A percentile compares a stretch with the other conserved stretches of the same genome.
Evolutionary conservation across 495 filamentous ascomycete genomes (phyloP).

Genomic region (Cercophora scortea): DNA sequence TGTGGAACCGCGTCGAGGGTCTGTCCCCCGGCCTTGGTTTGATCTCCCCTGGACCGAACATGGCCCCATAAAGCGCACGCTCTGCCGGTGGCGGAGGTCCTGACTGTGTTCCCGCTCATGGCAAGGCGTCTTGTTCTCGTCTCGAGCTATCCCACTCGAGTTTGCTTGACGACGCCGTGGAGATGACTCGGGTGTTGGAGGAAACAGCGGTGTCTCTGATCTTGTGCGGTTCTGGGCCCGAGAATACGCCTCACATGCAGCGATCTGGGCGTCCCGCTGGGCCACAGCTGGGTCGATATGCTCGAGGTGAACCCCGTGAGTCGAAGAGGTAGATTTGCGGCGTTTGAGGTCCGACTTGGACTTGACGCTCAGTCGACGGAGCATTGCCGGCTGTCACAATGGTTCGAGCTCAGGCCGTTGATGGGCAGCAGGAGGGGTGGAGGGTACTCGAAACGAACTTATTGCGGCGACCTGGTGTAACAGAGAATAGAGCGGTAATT

Average conservation of each 20-base stretch:
- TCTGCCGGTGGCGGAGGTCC: constrained; percentile 37
- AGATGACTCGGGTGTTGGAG: constrained; percentile 18
- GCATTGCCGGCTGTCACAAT: constrained; percentile 27
- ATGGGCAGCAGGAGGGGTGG: not conserved
- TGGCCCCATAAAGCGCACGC: constrained; percentile 48
- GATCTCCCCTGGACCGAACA: constrained; percentile 17
- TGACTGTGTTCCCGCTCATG: constrained; percentile 3
- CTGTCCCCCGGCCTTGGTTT: not conserved
- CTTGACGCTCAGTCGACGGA: constrained; percentile 34
- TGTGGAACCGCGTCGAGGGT: not conserved
- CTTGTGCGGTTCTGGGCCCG: constrained; percentile 45
- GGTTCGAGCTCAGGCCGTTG: not conserved
- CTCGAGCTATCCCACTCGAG: not conserved
- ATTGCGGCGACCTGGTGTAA: not conserved
- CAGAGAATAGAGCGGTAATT: not conserved
- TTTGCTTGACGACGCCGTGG: constrained; percentile 6
- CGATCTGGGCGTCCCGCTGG: constrained; percentile 55
- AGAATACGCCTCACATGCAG: constrained; percentile 59
- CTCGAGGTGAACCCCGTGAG: constrained; percentile 40
- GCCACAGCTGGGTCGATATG: constrained; percentile 47
- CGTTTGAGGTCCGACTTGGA: constrained; percentile 40
- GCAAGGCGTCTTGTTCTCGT: not conserved
- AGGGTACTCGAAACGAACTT: not conserved
- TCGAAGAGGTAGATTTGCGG: constrained; percentile 57
- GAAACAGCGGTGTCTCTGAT: constrained; percentile 29